Evolutionary conservation across 1,284 basidiomycete species (phyloP).

Genomic region (Malassezia globosa): DNA sequence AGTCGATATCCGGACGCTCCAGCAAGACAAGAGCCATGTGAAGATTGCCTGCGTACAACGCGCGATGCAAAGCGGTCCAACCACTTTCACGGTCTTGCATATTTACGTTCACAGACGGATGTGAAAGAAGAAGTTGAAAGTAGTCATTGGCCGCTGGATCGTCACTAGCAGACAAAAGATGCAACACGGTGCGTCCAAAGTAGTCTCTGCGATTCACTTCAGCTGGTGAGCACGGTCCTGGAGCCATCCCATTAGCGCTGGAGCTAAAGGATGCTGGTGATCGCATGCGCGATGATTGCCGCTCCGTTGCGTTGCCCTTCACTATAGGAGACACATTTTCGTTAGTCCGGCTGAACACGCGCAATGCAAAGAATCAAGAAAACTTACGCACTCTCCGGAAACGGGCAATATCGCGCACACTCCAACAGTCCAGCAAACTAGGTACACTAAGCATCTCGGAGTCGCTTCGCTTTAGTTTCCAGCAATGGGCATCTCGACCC

Average conservation of each 20-base stretch:
- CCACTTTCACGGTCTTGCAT: slow-evolving; percentile 56
- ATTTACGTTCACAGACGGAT: slow-evolving; percentile 71
- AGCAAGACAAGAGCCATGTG: slow-evolving; percentile 65
- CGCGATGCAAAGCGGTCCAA: slow-evolving; percentile 85
- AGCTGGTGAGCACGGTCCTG: slow-evolving; percentile 33
- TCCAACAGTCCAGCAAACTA: slow-evolving; percentile 40
- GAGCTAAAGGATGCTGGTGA: slow-evolving; percentile 13
- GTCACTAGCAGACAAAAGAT: slow-evolving; percentile 62
- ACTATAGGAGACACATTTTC: slow-evolving; percentile 18
- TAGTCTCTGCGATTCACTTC: slow-evolving; percentile 66
- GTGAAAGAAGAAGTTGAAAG: slow-evolving; percentile 65
- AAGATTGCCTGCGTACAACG: slow-evolving; percentile 76
- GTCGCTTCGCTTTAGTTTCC: neutral
- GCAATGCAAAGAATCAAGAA: neutral
- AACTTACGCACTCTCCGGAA: slow-evolving; percentile 30
- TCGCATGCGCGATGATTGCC: neutral
- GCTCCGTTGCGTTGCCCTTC: slow-evolving; percentile 29
- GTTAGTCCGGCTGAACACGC: neutral
- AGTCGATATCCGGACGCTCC: slow-evolving; percentile 64
- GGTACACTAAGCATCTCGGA: slow-evolving; percentile 17
- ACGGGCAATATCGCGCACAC: slow-evolving; percentile 37
- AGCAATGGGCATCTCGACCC: neutral
- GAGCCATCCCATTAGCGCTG: slow-evolving; percentile 11
- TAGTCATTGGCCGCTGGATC: slow-evolving; percentile 62
- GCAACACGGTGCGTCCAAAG: slow-evolving; percentile 68